A percentile compares a stretch with the other conserved stretches of the same genome.
Conservation (phyloP, 2,329 filamentous ascomycete species). For the Fusarium caatingaense region DNA sequence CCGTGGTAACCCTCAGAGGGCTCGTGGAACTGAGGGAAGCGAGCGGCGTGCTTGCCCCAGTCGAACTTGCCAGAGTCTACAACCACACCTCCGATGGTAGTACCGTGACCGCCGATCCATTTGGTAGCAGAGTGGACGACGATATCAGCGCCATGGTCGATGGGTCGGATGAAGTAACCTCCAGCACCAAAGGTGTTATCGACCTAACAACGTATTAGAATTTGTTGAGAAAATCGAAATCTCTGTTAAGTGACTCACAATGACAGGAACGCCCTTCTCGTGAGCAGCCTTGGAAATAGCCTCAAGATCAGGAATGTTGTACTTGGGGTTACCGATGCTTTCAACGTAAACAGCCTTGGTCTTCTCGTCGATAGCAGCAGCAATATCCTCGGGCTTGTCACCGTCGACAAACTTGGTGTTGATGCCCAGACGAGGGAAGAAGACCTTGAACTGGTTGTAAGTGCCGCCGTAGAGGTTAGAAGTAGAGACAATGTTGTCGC, state of each 20-base stretch:
- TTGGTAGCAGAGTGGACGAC: slow-evolving; percentile 95
- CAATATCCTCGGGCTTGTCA: slow-evolving; percentile 83
- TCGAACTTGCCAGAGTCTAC: slow-evolving; percentile 93
- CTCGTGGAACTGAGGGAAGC: slow-evolving; percentile 94
- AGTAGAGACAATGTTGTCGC: slow-evolving; percentile 94
- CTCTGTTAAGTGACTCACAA: slow-evolving; percentile 58
- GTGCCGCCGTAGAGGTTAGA: slow-evolving; percentile 94
- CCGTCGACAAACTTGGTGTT: slow-evolving; percentile 87
- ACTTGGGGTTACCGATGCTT: slow-evolving; percentile 92
- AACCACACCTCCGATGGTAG: slow-evolving; percentile 87
- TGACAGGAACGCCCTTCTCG: slow-evolving; percentile 72
- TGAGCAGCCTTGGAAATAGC: slow-evolving; percentile 85
- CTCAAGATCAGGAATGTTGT: slow-evolving; percentile 93
- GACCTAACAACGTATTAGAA: slow-evolving; percentile 61
- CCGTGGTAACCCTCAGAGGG: slow-evolving; percentile 91
- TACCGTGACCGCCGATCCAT: slow-evolving; percentile 97
- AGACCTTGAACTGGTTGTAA: slow-evolving; percentile 97
- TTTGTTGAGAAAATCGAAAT: background rate
- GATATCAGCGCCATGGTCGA: slow-evolving; percentile 92
- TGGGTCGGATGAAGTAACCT: slow-evolving; percentile 87
- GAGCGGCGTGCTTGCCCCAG: slow-evolving; percentile 84
- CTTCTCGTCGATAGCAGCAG: slow-evolving; percentile 85
- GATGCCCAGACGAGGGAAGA: slow-evolving; percentile 88
- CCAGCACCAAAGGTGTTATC: slow-evolving; percentile 97
- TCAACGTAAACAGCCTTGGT: slow-evolving; percentile 95